Evolutionary conservation across 2,329 filamentous ascomycete species (phyloP).

Genomic region (Trichoderma cornu-damae): DNA sequence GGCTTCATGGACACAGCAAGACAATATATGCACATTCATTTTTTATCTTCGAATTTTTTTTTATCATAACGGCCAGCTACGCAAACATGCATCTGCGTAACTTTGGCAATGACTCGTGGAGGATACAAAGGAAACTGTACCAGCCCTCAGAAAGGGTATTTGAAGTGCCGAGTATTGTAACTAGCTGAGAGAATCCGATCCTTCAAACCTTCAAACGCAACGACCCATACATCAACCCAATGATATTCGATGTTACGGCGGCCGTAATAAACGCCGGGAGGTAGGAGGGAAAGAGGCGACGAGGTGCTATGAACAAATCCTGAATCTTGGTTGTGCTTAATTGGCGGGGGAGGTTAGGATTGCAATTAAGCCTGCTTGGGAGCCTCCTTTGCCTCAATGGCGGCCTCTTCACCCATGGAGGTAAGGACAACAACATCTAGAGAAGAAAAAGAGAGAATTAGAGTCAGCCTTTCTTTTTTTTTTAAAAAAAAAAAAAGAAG

Average conservation of each 20-base stretch:
- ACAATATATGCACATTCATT: slow-evolving; percentile 3
- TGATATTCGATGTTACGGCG: slow-evolving; percentile 33
- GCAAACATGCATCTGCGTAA: slow-evolving; percentile 30
- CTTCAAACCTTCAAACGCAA: slow-evolving; percentile 39
- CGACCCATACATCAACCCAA: slow-evolving; percentile 39
- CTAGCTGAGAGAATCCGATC: slow-evolving; percentile 42
- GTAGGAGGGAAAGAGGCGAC: slow-evolving; percentile 22
- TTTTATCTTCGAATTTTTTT: slow-evolving; percentile 18
- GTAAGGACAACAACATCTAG: slow-evolving; percentile 86
- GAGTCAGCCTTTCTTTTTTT: neutral
- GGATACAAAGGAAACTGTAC: slow-evolving; percentile 36
- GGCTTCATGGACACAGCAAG: neutral
- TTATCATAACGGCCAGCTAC: slow-evolving; percentile 29
- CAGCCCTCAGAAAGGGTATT: slow-evolving; percentile 20
- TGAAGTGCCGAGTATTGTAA: slow-evolving; percentile 31
- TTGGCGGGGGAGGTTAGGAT: slow-evolving; percentile 6
- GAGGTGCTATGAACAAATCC: slow-evolving; percentile 27
- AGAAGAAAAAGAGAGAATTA: slow-evolving; percentile 29
- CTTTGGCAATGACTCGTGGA: slow-evolving; percentile 31
- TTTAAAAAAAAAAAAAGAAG: no score
- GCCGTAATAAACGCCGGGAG: slow-evolving; percentile 30
- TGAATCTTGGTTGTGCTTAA: slow-evolving; percentile 23
- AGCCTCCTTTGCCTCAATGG: slow-evolving; percentile 92
- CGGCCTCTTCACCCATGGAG: slow-evolving; percentile 92
- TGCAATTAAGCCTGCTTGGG: slow-evolving; percentile 37